These are phyloP conservation scores for Candida easanensis DNA, from an alignment of 805 yeast species.

Conservation along the genomic window DNA sequence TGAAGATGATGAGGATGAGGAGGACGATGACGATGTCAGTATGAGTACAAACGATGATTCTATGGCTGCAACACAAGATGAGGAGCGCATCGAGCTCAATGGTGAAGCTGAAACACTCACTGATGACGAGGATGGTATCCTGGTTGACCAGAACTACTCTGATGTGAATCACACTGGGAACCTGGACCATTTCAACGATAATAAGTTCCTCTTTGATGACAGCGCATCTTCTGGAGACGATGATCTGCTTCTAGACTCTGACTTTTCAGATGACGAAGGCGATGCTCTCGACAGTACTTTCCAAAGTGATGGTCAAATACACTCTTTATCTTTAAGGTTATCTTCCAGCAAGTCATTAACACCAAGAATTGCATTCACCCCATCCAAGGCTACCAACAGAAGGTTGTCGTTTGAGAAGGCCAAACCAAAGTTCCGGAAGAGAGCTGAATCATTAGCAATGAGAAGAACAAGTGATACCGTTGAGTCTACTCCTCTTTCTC, in stretches of 20 bases:
- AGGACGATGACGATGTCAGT: slow-evolving; percentile 7
- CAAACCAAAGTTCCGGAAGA: slow-evolving; percentile 13
- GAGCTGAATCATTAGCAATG: slow-evolving; percentile 17
- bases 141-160: slow-evolving; percentile 24
- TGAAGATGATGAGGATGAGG: slow-evolving; percentile 7
- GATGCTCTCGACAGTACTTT: slow-evolving; percentile 40
- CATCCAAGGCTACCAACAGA: slow-evolving; percentile 16
- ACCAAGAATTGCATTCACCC: slow-evolving; percentile 6
- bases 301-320: slow-evolving; percentile 28
- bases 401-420: slow-evolving; percentile 22
- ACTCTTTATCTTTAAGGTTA: slow-evolving; percentile 18
- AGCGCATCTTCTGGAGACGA: slow-evolving; percentile 31
- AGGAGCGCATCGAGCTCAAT: slow-evolving; percentile 7
- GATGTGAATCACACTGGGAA: slow-evolving; percentile 23
- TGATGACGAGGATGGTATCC: slow-evolving; percentile 19
- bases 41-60: slow-evolving; percentile 6
- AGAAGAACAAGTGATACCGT: background rate
- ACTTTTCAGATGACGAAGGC: slow-evolving; percentile 37
- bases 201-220: slow-evolving; percentile 17
- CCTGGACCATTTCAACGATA: slow-evolving; percentile 13
- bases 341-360: slow-evolving; percentile 8
- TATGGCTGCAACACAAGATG: background rate
- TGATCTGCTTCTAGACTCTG: slow-evolving; percentile 30
- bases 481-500: slow-evolving; percentile 1
- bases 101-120: slow-evolving; percentile 7